phyloP scores from a whole-genome alignment of 176 grass and related monocot species.

The Saccharum officinarum region DNA sequence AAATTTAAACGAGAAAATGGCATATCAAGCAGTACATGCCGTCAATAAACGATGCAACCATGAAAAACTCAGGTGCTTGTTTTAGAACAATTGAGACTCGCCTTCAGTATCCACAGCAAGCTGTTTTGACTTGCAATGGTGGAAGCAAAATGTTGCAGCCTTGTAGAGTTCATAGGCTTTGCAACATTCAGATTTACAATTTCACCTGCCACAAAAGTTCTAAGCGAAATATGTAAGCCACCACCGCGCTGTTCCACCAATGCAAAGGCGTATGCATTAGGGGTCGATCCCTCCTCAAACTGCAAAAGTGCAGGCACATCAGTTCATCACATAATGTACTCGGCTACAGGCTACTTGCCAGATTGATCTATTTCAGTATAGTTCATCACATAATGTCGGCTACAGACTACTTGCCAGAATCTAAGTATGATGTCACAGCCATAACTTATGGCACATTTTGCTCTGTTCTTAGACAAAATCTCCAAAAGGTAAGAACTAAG shows the following conservation, averaged over 20 bases:
- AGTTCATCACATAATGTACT: not conserved
- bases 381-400: not conserved
- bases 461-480: not conserved
- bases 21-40: not conserved
- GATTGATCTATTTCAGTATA: not conserved
- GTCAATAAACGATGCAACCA: constrained; percentile 5
- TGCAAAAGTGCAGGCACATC: constrained; percentile 43
- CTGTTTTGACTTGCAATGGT: constrained; percentile 42
- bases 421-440: not conserved
- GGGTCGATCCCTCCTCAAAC: constrained; percentile 65
- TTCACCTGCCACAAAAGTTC: constrained; percentile 75
- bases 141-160: constrained; percentile 65
- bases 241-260: constrained; percentile 84
- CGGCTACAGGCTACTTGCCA: not conserved
- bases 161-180: constrained; percentile 51
- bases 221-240: constrained; percentile 59
- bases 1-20: constrained; percentile 37
- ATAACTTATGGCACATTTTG: constrained; percentile 3
- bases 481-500: not conserved
- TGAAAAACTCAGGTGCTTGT: constrained; percentile 1
- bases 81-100: constrained; percentile 25
- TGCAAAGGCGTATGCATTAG: constrained; percentile 82
- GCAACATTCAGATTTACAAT: constrained; percentile 59
- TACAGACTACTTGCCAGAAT: not conserved
- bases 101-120: constrained; percentile 79